Percentiles rank a stretch among this genome's conserved stretches.
Evolutionary conservation across 139 green algal genomes (phyloP).

Genomic region (Ostreobium quekettii): DNA sequence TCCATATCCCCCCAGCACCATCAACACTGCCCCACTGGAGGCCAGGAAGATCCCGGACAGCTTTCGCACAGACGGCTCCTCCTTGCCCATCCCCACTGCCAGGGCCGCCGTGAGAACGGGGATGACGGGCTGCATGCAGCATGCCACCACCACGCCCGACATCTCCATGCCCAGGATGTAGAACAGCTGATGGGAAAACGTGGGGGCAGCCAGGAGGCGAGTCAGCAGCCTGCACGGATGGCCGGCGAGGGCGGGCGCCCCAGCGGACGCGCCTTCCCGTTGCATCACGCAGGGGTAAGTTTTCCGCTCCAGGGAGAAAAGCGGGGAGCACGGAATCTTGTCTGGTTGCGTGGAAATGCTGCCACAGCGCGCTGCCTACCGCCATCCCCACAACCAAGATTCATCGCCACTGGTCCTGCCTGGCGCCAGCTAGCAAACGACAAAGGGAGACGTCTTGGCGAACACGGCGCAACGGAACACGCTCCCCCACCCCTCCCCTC

Average conservation of each 20-base stretch:
- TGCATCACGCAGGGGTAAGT: not conserved
- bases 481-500: no score
- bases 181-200: slow-evolving; percentile 56
- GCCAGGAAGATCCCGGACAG: slow-evolving; percentile 9
- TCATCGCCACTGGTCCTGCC: no score
- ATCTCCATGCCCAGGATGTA: slow-evolving; percentile 63
- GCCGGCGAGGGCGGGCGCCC: slow-evolving; percentile 22
- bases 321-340: not conserved
- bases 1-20: no score
- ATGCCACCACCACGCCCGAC: slow-evolving; percentile 54
- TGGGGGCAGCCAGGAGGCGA: slow-evolving; percentile 27
- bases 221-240: slow-evolving; percentile 10
- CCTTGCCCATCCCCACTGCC: slow-evolving; percentile 27
- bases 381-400: no score
- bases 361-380: no score
- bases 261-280: not conserved
- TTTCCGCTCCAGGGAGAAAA: slow-evolving; percentile 10
- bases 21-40: slow-evolving; percentile 12
- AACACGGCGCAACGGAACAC: no score
- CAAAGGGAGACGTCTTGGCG: no score
- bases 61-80: slow-evolving; percentile 13
- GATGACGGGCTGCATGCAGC: slow-evolving; percentile 66
- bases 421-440: no score
- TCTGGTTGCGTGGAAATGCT: no score
- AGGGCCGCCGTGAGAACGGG: slow-evolving; percentile 55